Evolutionary conservation across 441 rosid genomes (phyloP), one percentile per base, ranked within the genome.

Genomic region (Euphorbia corollata): DNA sequence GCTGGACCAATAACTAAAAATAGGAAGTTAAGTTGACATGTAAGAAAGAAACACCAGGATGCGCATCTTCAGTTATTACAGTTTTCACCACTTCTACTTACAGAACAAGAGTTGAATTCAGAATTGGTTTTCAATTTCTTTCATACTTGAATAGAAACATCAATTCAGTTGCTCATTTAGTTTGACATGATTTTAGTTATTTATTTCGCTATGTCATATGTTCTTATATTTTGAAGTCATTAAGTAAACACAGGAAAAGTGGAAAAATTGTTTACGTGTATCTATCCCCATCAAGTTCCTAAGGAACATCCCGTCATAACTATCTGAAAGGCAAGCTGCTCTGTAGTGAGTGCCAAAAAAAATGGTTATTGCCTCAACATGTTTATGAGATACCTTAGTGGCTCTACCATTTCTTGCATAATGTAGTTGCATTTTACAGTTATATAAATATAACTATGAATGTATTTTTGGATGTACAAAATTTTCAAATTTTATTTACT

Each of bases 31-130:
- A 45, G 24, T 27, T 57, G n/a, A 11, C 41, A 16, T 67, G 53
- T 13, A 22, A 38, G 53, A 24, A 43, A 27, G 41, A 38, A 38
- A 64, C 43, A n/a, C 8, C 13, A 4, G 13, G 54, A 45, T 43
- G n/a, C 18, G 19, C 7, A 48, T 68, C 48, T 43, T 27, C 30
- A 59, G 51, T 59, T n/a, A n/a, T n/a, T n/a, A n/a, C n/a, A n/a
- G n/a, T n/a, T n/a, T n/a, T n/a, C n/a, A n/a, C n/a, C n/a, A n/a
- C n/a, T n/a, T n/a, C n/a, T n/a, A n/a, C n/a, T n/a, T n/a, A n/a
- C n/a, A 38, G 48, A 18, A 6, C 27, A 24, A 7, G 58, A 18
- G 19, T 36, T 5, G 5, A 2, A 38, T n/a, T n/a, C n/a, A n/a
- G n/a, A 19, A 36, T 30, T 48, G n/a, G n/a, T n/a, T 48, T 2